Evolutionary conservation across 1,284 basidiomycete species (phyloP).

Genomic region (Rhodotorula sp.): DNA sequence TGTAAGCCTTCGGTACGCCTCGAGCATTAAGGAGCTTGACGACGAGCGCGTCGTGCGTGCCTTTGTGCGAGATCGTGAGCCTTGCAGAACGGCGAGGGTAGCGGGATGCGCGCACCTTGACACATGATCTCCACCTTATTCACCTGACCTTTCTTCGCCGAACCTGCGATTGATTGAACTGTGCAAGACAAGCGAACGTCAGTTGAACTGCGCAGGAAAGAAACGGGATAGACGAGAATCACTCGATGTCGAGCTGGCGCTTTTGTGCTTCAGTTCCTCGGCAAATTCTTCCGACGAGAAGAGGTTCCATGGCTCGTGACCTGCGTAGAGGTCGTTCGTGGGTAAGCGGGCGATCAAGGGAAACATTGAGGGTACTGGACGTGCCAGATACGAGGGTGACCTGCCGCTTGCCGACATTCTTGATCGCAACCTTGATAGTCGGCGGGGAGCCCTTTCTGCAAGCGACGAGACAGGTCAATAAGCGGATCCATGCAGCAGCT

Average conservation of each 20-base stretch:
- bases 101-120: conserved; percentile 20
- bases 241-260: conserved; percentile 76
- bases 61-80: conserved; percentile 44
- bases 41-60: conserved; percentile 68
- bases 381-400: conserved; percentile 65
- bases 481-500: not conserved
- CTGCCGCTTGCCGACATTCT: conserved; percentile 63
- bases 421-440: conserved; percentile 65
- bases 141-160: conserved; percentile 28
- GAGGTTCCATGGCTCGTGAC: conserved; percentile 69
- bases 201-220: not conserved
- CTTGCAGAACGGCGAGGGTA: not conserved
- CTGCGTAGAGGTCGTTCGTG: conserved; percentile 39
- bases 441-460: conserved; percentile 70
- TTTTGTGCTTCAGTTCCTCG: conserved; percentile 70
- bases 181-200: not conserved
- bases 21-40: conserved; percentile 60
- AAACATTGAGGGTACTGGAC: not conserved
- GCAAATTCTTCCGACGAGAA: conserved; percentile 65
- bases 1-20: conserved; percentile 73
- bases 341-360: not conserved
- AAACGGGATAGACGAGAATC: not conserved
- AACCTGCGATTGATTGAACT: conserved; percentile 48
- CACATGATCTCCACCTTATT: conserved; percentile 36
- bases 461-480: not conserved